phyloP scores from a whole-genome alignment of 176 grass and related monocot genomes.

The Raddia distichophylla region DNA sequence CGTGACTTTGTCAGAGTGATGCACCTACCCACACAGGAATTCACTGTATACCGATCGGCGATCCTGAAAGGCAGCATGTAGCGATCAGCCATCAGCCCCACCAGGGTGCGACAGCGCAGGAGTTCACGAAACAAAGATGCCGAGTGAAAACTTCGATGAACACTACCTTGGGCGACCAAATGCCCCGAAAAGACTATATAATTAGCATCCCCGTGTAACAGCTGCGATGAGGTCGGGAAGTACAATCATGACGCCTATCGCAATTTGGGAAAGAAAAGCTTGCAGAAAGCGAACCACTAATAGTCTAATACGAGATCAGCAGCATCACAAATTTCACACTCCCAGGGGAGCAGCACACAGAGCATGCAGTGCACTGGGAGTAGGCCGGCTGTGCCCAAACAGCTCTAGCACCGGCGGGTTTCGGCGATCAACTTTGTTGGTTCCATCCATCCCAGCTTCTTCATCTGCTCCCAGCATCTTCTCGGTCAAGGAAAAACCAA shows the following conservation, averaged over 20 bases:
- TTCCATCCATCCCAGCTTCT: constrained; percentile 31
- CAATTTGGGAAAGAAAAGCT: not conserved
- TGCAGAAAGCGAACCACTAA: not conserved
- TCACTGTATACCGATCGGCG: no score
- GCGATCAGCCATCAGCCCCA: no score
- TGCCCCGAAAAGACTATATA: not conserved
- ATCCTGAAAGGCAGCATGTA: no score
- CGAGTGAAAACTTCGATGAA: no score
- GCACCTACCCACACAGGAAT: no score
- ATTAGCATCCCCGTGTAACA: not conserved
- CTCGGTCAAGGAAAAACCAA: constrained; percentile 83
- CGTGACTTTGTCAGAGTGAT: no score
- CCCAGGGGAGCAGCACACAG: constrained; percentile 56
- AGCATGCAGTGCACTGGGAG: constrained; percentile 46
- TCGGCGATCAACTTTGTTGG: not conserved
- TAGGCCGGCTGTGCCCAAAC: constrained; percentile 41
- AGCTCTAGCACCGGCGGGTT: constrained; percentile 45
- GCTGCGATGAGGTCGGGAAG: not conserved
- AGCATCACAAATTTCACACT: constrained; percentile 20
- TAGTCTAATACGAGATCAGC: not conserved
- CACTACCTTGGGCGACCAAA: no score
- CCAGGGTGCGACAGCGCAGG: no score
- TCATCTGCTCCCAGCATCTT: constrained; percentile 50
- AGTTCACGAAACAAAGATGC: no score
- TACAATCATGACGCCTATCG: not conserved